Evolutionary conservation across 2,329 filamentous ascomycete species (phyloP).

Genomic region (Microdochium bolleyi): DNA sequence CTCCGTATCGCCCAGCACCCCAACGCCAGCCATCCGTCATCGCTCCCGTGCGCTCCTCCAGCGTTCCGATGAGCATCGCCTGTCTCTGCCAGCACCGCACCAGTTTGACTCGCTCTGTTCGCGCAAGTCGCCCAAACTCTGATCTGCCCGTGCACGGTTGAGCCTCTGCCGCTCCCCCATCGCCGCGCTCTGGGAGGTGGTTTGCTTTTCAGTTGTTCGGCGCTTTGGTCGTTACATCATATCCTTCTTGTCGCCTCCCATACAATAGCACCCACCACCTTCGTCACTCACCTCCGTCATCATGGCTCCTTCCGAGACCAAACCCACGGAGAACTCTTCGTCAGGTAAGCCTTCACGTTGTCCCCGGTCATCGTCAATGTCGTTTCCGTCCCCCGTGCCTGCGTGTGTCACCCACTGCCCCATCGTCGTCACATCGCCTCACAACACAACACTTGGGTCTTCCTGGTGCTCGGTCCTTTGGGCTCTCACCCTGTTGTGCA

Average conservation of each 20-base stretch:
- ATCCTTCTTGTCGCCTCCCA: conserved; percentile 2
- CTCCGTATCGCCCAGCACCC: conserved; percentile 1
- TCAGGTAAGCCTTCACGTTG: conserved; percentile 17
- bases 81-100: neutral
- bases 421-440: conserved; percentile 2
- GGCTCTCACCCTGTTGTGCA: neutral
- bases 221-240: neutral
- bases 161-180: neutral
- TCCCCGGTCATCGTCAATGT: neutral
- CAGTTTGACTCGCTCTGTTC: neutral
- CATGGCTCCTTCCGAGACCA: conserved; percentile 23
- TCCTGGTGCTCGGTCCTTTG: neutral
- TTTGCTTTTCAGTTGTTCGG: neutral
- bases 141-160: neutral
- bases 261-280: conserved; percentile 15
- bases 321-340: conserved; percentile 22
- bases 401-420: conserved; percentile 2
- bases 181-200: neutral
- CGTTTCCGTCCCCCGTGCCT: conserved; percentile 3
- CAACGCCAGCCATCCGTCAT: neutral
- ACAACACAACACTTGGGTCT: neutral
- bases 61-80: neutral
- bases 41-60: neutral
- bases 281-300: conserved; percentile 23
- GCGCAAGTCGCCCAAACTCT: neutral